phyloP scores from a whole-genome alignment of 2,329 filamentous ascomycete species.

The Achaetomium macrosporum region DNA sequence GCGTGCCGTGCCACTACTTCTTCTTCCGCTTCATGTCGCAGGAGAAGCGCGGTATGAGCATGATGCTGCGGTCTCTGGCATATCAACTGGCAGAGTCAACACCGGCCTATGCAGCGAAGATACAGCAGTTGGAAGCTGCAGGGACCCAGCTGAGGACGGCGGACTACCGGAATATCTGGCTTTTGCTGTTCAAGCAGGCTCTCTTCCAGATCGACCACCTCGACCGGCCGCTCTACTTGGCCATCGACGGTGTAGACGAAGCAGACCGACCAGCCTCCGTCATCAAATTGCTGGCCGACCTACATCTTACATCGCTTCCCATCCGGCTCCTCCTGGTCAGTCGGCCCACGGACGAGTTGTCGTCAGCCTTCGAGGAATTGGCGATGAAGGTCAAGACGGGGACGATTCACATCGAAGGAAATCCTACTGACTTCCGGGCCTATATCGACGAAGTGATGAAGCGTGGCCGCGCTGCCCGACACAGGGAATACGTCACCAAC shows the following conservation, averaged over 20 bases:
- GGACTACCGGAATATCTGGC: conserved; percentile 28
- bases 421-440: conserved; percentile 16
- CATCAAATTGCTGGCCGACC: conserved; percentile 26
- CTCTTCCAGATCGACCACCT: conserved; percentile 25
- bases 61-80: conserved; percentile 29
- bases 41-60: conserved; percentile 21
- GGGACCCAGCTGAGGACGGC: conserved; percentile 24
- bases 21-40: conserved; percentile 24
- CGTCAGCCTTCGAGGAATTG: conserved; percentile 16
- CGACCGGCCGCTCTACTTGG: conserved; percentile 30
- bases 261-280: conserved; percentile 26
- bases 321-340: conserved; percentile 30
- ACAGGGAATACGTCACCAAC: conserved; percentile 21
- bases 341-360: conserved; percentile 25
- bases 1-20: conserved; percentile 24
- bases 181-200: conserved; percentile 28
- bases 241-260: conserved; percentile 37
- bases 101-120: conserved; percentile 16
- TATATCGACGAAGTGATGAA: conserved; percentile 23
- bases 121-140: conserved; percentile 25
- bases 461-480: conserved; percentile 13
- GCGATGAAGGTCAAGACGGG: background rate
- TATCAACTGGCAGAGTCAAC: conserved; percentile 27
- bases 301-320: conserved; percentile 20
- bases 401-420: conserved; percentile 15